Evolutionary conservation across 2,329 filamentous ascomycete species (phyloP).

Genomic region (Cytospora piceicola): DNA sequence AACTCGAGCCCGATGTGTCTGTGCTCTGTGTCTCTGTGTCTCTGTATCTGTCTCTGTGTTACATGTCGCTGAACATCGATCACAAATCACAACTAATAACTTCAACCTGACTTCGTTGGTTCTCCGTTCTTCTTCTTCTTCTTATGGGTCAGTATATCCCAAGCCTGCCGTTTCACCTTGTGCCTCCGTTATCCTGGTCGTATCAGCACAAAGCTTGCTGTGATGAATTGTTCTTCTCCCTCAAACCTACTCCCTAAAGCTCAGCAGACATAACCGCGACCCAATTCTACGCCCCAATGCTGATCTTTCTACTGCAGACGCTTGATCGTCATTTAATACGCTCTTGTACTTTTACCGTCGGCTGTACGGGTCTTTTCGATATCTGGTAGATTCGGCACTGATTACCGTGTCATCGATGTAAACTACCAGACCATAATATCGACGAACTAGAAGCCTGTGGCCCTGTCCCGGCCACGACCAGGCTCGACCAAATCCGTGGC

Average conservation of each 20-base stretch:
- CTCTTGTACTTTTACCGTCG: conserved; percentile 4
- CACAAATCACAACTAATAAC: conserved; percentile 3
- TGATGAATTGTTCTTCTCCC: background rate
- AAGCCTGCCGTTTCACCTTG: conserved; percentile 2
- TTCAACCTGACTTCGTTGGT: conserved; percentile 3
- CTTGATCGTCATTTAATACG: conserved; percentile 8
- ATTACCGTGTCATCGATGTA: conserved; percentile 4
- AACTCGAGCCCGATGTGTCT: conserved; percentile 12
- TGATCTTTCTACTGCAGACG: conserved; percentile 23
- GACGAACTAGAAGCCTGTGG: background rate
- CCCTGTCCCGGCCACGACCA: background rate
- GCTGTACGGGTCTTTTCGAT: conserved; percentile 6
- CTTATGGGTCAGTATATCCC: conserved; percentile 1
- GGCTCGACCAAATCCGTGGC: background rate
- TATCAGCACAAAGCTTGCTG: background rate
- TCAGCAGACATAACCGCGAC: background rate
- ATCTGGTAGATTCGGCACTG: conserved; percentile 6
- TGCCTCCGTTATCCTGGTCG: background rate
- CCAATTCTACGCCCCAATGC: conserved; percentile 11
- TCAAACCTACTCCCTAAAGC: background rate
- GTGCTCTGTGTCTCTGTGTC: conserved; percentile 13
- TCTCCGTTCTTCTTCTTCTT: background rate
- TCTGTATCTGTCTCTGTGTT: conserved; percentile 14
- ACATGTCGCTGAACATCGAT: conserved; percentile 7
- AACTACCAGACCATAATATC: background rate